Evolutionary conservation across 2,329 filamentous ascomycete genomes (phyloP), one percentile per base, ranked within the genome.

Genomic region (Microsporum audouinii): DNA sequence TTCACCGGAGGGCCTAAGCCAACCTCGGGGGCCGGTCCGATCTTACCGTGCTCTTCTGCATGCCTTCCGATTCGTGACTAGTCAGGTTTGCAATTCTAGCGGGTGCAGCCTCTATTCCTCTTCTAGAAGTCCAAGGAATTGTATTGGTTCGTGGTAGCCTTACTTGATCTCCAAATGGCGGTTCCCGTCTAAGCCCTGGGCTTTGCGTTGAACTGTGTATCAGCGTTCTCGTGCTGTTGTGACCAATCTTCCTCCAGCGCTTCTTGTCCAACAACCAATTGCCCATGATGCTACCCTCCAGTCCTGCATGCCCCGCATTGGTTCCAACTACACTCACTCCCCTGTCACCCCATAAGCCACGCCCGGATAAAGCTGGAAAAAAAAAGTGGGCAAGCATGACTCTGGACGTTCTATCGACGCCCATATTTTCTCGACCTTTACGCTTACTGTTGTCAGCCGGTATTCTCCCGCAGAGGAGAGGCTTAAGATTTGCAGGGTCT

Each of bases 1-100:
- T 33, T 31, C 49, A 34, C 49, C 33, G 2, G 29, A 33, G 23
- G 12, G 49, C 49, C 38, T 41, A 57, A 39, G 12, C 17, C 33
- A 57, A 8, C 34, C n/a, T 57, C 55, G 55, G 55, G 34, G 55
- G 14, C 34, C 34, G 55, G 55, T 57, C 55, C 55, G 55, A 57
- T n/a, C 55, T 38, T 27, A 57, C 55, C 51, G 51, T 38, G 14
- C 12, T 17, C 6, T 41, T 57, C 38, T 57, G 55, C 55, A 12
- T 39, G 7, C 39, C 55, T 38, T 39, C 27, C 34, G 27, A 57
- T 41, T 38, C 33, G 55, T 39, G 55, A 38, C 38, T 39, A 41
- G 55, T 57, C 55, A 33, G 55, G n/a, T 57, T 57, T 41, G 55
- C 33, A 57, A 57, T 57, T 57, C 34, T n/a, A 39, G 49, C 49